These are phyloP conservation scores for Phytophthora syringae DNA, from an alignment of 352 stramenopile genomes.

Conservation along the genomic window DNA sequence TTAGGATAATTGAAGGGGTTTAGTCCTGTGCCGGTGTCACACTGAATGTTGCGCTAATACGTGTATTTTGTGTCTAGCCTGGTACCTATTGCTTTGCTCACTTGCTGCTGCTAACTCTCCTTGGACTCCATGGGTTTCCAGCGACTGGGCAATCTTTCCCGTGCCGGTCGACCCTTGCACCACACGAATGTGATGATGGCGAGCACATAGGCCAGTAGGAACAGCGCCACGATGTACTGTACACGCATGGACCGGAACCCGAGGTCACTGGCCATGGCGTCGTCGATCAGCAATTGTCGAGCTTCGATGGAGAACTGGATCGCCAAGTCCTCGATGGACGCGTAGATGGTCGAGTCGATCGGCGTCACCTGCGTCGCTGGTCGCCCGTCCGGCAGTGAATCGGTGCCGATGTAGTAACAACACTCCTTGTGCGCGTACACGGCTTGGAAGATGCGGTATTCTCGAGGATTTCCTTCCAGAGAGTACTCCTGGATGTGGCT, in stretches of 20 bases:
- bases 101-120: slow-evolving; percentile 47
- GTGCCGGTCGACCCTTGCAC: slow-evolving; percentile 71
- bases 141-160: slow-evolving; percentile 79
- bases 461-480: slow-evolving; percentile 65
- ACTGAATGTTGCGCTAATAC: slow-evolving; percentile 5
- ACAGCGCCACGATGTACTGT: slow-evolving; percentile 73
- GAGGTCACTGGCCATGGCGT: slow-evolving; percentile 46
- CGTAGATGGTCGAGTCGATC: slow-evolving; percentile 78
- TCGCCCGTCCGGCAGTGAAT: slow-evolving; percentile 63
- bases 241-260: slow-evolving; percentile 43
- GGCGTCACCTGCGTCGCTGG: slow-evolving; percentile 75
- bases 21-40: neutral
- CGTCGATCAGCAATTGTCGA: slow-evolving; percentile 58
- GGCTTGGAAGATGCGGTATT: slow-evolving; percentile 86
- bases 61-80: slow-evolving; percentile 4
- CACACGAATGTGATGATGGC: slow-evolving; percentile 80
- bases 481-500: slow-evolving; percentile 87
- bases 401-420: slow-evolving; percentile 88
- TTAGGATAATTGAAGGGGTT: neutral
- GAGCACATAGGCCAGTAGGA: slow-evolving; percentile 69
- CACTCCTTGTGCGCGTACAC: slow-evolving; percentile 85
- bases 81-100: slow-evolving; percentile 8
- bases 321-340: slow-evolving; percentile 72
- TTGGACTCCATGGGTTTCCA: slow-evolving; percentile 83
- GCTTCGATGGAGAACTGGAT: slow-evolving; percentile 86